Conservation (phyloP, 2,329 filamentous ascomycete genomes). For the Dissoconium aciculare region DNA sequence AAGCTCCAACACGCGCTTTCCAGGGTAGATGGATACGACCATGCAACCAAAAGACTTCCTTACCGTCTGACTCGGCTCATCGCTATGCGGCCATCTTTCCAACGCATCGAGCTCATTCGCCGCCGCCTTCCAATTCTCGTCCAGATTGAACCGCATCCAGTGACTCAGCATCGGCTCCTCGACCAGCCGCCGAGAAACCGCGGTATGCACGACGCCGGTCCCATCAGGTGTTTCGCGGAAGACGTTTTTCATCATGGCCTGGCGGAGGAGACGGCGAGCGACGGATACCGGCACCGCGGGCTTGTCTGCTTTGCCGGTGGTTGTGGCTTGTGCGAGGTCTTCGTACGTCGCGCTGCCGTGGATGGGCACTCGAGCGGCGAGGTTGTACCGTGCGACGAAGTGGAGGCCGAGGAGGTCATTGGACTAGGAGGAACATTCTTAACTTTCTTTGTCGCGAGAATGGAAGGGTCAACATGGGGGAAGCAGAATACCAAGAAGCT, state of each 20-base stretch:
- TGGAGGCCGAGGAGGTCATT: neutral
- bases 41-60: neutral
- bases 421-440: no score
- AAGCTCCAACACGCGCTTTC: neutral
- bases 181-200: conserved; percentile 4
- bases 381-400: neutral
- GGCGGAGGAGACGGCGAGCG: conserved; percentile 5
- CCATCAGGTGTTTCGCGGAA: conserved; percentile 5
- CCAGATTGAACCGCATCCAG: conserved; percentile 5
- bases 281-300: no score
- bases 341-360: neutral
- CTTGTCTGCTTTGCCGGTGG: neutral
- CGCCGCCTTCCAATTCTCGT: conserved; percentile 4
- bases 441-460: no score
- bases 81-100: conserved; percentile 3
- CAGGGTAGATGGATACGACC: neutral
- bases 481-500: neutral
- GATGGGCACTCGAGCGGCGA: neutral
- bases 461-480: no score
- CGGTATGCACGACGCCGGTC: conserved; percentile 6
- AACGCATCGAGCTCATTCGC: conserved; percentile 5
- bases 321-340: neutral
- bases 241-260: conserved; percentile 6
- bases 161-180: conserved; percentile 3
- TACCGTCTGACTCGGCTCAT: conserved; percentile 2